Evolutionary conservation across 768 basidiomycete species (phyloP), one percentile per base, ranked within the genome.

Genomic region (Calvatia gigantea): DNA sequence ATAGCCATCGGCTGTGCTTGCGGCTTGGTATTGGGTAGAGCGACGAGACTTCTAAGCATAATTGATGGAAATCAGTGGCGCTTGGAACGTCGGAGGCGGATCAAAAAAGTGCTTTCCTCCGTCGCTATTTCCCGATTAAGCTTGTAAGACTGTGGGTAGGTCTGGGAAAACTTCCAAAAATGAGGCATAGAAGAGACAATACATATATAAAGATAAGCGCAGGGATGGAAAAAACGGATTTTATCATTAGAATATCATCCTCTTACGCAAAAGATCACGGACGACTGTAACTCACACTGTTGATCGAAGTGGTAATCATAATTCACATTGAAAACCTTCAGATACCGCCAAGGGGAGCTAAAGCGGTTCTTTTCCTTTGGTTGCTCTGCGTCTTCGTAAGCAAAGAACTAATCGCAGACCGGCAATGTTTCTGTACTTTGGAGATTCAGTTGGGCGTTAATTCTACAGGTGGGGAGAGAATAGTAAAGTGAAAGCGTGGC

Each of bases 371-470:
- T 94, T 66, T 81, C 86, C 65, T 82, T 79, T 15, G 96, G 96
- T 62, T 91, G 89, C 60, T 89, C 88, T 8, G 78, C 77, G 69
- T 99, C 96, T 66, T 98, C 96, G 67, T 95, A 98, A 65, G 98
- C 94, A 99, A 75, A n/a, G 97, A 85, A 28, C 91, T 93, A 55
- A 98, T 91, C 6, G 96, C 96, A 72, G 88, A 97, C 51, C 82
- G 81, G 62, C 94, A 94, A 63, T 95, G 94, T 66, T 91, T 97
- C 76, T 99, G 95, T 12, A 83, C 84, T 59, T 87, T 83, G 17
- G 85, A 76, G 23, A 97, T 79, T 51, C 85, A 65, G 50, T 73
- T 74, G 3, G 89, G 84, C 1, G 88, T 83, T 43, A 94, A 69
- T 29, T 85, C 84, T 1, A 56, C 29, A 9, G 28, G n/a, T 49